Base-by-base conservation (phyloP, 2,329 filamentous ascomycete genomes). In the Cladosporium colombiae region DNA sequence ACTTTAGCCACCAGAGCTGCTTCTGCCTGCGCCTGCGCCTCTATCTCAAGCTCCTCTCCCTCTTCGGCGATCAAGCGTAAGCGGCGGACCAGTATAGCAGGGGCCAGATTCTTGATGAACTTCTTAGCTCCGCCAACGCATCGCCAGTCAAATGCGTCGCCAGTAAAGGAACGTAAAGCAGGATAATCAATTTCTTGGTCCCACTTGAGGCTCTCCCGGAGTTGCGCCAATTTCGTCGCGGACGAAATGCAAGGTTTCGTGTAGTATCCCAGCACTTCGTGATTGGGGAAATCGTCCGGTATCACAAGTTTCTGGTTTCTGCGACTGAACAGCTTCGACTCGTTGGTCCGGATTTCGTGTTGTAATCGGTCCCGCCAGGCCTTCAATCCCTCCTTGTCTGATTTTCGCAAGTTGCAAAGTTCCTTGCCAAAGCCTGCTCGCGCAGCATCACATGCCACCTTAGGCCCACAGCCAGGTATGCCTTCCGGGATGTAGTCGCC, bases 401-500 rank as follows among this genome's bases (percentile, higher is more conserved):
- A 82, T 37, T 79, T 82, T 65, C 86, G 84, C 31, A 95, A 78
- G 2, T 80, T 82, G 74, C 91, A 94, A 4, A 98, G 80, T 40
- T 89, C 86, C 66, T 83, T 86, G 1, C 94, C 95, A 77, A 94
- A 98, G 0, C 93, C 93, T 62, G 92, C 95, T 72, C 87, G 87
- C 37, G 93, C 93, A 63, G 95, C 96, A 75, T 97, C 92, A 70
- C 91, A 95, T 0, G 95, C 94, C 13, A 93, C 83, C 74, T 94
- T 96, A 58, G 92, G 87, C 1, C 95, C 95, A 71, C 93, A 96
- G 4, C 91, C 91, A 0, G 91, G 88, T 18, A 99, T 89, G 0
- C 95, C 95, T 64, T 92, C 91, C 0, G 93, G 91, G 0, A 94
- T 83, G 72, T 99, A 99, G 77, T 99, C 95, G 7, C 95, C 95